Percentiles rank a stretch among this genome's conserved stretches.
Conservation (phyloP, 2,329 filamentous ascomycete genomes). For the Achaetomium macrosporum region DNA sequence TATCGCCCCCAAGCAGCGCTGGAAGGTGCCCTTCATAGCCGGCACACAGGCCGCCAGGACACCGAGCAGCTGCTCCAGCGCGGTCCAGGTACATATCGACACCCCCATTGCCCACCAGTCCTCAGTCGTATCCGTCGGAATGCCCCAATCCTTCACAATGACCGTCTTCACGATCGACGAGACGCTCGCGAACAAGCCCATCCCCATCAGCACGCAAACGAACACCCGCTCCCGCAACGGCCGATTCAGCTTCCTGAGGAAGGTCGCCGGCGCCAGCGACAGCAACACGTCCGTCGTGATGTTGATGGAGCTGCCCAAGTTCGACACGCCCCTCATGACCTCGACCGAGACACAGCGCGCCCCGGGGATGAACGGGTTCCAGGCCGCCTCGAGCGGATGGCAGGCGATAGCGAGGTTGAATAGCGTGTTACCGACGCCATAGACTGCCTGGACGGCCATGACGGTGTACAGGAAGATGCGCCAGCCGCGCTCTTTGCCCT, state of each 20-base stretch:
- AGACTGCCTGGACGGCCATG: conserved; percentile 16
- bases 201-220: conserved; percentile 24
- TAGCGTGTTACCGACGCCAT: conserved; percentile 21
- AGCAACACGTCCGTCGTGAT: conserved; percentile 23
- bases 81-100: conserved; percentile 22
- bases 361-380: conserved; percentile 13
- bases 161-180: conserved; percentile 22
- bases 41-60: conserved; percentile 24
- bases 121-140: not conserved
- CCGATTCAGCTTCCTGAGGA: conserved; percentile 22
- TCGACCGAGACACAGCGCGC: conserved; percentile 16
- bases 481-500: conserved; percentile 15
- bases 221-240: conserved; percentile 22
- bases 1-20: conserved; percentile 16
- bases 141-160: conserved; percentile 18
- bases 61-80: conserved; percentile 21
- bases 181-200: conserved; percentile 21
- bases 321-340: conserved; percentile 15
- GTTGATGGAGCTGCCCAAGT: conserved; percentile 18
- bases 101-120: conserved; percentile 19
- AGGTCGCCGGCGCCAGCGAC: conserved; percentile 21
- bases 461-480: conserved; percentile 21
- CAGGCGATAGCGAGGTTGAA: conserved; percentile 21
- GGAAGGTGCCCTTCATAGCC: conserved; percentile 22
- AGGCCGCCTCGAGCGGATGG: conserved; percentile 18